These are phyloP conservation scores for Hura crepitans DNA, from an alignment of 441 rosid genomes.

Conservation along the genomic window DNA sequence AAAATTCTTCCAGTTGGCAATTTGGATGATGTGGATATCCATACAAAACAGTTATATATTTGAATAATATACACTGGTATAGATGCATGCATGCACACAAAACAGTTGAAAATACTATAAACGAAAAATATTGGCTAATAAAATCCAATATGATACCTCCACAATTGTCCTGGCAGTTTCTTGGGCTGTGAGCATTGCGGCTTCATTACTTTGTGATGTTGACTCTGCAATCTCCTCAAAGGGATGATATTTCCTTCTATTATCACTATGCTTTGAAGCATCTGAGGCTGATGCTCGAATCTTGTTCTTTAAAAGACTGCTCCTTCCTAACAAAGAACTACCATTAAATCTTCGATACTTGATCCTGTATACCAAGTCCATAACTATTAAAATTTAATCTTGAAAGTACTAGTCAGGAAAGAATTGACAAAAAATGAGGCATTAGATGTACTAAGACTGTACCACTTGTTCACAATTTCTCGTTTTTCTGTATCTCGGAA, in stretches of 20 bases:
- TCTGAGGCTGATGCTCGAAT: conserved; percentile 65
- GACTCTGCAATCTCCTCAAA: conserved; percentile 69
- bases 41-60: not conserved
- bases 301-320: conserved; percentile 38
- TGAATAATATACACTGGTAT: not conserved
- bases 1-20: not conserved
- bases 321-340: conserved; percentile 34
- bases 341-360: conserved; percentile 36
- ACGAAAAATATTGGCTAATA: conserved; percentile 13
- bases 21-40: not conserved
- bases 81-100: not conserved
- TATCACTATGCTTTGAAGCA: conserved; percentile 52
- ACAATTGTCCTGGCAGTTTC: conserved; percentile 81
- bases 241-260: conserved; percentile 59
- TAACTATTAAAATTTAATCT: conserved; percentile 15
- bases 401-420: not conserved
- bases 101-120: not conserved
- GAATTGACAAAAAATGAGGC: not conserved
- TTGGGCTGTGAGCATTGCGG: conserved; percentile 58
- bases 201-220: conserved; percentile 36
- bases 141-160: conserved; percentile 64
- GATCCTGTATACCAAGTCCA: conserved; percentile 34
- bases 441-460: not conserved
- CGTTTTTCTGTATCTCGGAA: not conserved
- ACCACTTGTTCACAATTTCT: too few species aligned